These are phyloP conservation scores for Zygosaccharomyces siamensis DNA, from an alignment of 805 yeast genomes.

Conservation along the genomic window DNA sequence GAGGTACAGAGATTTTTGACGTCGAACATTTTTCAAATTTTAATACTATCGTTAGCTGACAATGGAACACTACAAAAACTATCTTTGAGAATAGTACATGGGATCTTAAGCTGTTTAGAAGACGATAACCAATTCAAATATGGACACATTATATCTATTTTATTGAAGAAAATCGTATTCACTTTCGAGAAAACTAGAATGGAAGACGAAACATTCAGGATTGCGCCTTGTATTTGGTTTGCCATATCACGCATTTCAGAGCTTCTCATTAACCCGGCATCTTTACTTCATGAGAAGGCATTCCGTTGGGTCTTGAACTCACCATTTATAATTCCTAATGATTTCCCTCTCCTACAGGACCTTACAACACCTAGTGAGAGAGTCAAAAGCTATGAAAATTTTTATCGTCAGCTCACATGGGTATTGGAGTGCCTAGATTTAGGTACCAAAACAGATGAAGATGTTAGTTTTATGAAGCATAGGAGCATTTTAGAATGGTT, in stretches of 20 bases:
- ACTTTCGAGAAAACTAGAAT: conserved; percentile 26
- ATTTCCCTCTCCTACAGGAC: conserved; percentile 40
- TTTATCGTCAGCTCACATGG: conserved; percentile 64
- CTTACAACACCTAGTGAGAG: conserved; percentile 10
- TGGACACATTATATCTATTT: conserved; percentile 48
- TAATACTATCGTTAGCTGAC: conserved; percentile 40
- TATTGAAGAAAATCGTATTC: conserved; percentile 41
- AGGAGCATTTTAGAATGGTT: conserved; percentile 65
- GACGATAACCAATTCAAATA: conserved; percentile 49
- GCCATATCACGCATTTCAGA: conserved; percentile 52
- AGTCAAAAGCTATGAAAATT: conserved; percentile 41
- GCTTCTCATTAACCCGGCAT: conserved; percentile 63
- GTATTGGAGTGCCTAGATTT: conserved; percentile 45
- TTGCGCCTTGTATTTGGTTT: conserved; percentile 50
- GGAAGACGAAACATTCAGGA: conserved; percentile 17
- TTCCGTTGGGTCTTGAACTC: conserved; percentile 55
- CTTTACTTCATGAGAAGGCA: conserved; percentile 65
- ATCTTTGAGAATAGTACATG: conserved; percentile 41
- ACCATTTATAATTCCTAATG: conserved; percentile 38
- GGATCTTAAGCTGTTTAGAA: conserved; percentile 42
- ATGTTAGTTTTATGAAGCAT: conserved; percentile 48
- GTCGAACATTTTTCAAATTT: conserved; percentile 47
- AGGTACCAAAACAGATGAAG: conserved; percentile 47
- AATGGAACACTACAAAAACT: conserved; percentile 15
- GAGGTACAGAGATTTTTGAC: conserved; percentile 56